Evolutionary conservation across 495 filamentous ascomycete species (phyloP).

Genomic region (Tuber melanosporum): DNA sequence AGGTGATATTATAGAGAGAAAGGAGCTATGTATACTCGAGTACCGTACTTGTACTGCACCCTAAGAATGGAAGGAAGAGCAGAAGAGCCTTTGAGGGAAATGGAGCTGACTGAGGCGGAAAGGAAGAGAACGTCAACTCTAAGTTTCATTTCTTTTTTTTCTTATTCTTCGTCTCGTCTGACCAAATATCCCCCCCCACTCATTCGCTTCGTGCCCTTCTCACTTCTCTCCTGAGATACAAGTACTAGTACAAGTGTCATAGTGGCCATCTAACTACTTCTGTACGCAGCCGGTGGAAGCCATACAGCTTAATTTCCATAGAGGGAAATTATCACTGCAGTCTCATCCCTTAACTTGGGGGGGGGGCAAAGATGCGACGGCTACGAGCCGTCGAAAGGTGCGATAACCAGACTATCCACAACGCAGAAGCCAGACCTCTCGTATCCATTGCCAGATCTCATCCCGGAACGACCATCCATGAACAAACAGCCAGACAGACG

Average conservation of each 20-base stretch:
- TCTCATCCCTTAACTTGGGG: neutral
- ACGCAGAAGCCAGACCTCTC: neutral
- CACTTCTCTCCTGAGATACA: constrained; percentile 10
- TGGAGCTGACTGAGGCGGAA: neutral
- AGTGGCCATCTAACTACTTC: neutral
- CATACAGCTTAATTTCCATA: neutral
- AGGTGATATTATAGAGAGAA: neutral
- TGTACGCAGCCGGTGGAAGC: neutral
- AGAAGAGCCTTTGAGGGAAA: neutral
- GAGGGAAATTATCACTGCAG: neutral
- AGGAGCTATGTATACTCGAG: neutral
- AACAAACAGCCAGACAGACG: neutral
- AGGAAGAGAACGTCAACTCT: constrained; percentile 6
- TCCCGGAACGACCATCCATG: neutral
- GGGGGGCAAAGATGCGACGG: neutral
- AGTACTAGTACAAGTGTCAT: no score
- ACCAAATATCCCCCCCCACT: constrained; percentile 6
- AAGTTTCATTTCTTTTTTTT: constrained; percentile 26
- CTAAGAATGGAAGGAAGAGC: constrained; percentile 14
- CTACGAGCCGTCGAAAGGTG: neutral
- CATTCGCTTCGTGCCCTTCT: constrained; percentile 6
- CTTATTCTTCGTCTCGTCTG: neutral
- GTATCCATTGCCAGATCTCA: neutral
- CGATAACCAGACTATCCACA: neutral
- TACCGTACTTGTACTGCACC: neutral